Conservation (phyloP, 2,329 filamentous ascomycete genomes). For the Phyllosticta paracitricarpa region DNA sequence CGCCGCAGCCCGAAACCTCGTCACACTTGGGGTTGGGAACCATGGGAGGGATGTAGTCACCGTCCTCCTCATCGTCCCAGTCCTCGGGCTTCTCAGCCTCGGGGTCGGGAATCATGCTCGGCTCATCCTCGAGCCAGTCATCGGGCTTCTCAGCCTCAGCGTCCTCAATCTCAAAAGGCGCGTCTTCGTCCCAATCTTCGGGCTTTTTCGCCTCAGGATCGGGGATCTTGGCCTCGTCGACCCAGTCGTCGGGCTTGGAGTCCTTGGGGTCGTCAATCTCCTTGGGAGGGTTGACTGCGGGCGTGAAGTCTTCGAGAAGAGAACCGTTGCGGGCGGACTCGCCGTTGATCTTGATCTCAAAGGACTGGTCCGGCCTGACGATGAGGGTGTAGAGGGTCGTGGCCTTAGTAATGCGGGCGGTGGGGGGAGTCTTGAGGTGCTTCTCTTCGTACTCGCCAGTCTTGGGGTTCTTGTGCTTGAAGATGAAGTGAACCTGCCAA, state of each 20-base stretch:
- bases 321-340: slow-evolving; percentile 79
- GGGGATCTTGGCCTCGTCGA: slow-evolving; percentile 81
- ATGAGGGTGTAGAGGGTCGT: slow-evolving; percentile 94
- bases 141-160: slow-evolving; percentile 84
- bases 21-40: slow-evolving; percentile 94
- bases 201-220: slow-evolving; percentile 94
- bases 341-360: slow-evolving; percentile 83
- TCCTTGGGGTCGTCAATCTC: slow-evolving; percentile 95
- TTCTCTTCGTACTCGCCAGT: slow-evolving; percentile 99
- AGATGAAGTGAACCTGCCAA: slow-evolving; percentile 73
- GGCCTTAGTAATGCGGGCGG: slow-evolving; percentile 82
- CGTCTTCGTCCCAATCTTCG: slow-evolving; percentile 98
- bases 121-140: slow-evolving; percentile 92
- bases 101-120: slow-evolving; percentile 73
- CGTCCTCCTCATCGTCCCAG: slow-evolving; percentile 99
- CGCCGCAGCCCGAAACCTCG: slow-evolving; percentile 85
- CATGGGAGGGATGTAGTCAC: slow-evolving; percentile 86
- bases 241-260: slow-evolving; percentile 90
- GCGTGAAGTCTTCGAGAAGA: slow-evolving; percentile 86
- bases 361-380: slow-evolving; percentile 93
- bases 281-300: slow-evolving; percentile 83
- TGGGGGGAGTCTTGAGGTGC: slow-evolving; percentile 77
- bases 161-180: slow-evolving; percentile 90
- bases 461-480: slow-evolving; percentile 99
- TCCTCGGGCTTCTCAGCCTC: slow-evolving; percentile 97